Conservation (phyloP, 495 filamentous ascomycete genomes). For the Cetradonia linearis region DNA sequence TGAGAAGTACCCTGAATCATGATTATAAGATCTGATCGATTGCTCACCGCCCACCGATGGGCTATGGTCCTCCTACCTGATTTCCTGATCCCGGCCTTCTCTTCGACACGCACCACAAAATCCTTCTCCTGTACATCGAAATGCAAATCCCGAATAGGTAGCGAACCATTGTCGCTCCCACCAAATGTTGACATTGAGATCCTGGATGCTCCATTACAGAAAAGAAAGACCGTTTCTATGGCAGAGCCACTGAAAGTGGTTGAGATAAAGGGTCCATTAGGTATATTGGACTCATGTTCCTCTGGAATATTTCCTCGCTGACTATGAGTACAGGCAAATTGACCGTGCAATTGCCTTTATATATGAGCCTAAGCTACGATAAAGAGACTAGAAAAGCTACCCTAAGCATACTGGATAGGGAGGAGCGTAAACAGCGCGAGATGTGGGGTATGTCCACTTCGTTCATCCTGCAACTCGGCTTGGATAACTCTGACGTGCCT, state of each 20-base stretch:
- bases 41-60: background rate
- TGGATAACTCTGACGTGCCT: conserved; percentile 10
- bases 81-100: conserved; percentile 69
- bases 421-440: conserved; percentile 65
- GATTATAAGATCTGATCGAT: conserved; percentile 13
- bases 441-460: conserved; percentile 79
- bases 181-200: conserved; percentile 64
- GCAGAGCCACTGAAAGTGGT: conserved; percentile 48
- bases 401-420: conserved; percentile 54
- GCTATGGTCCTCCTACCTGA: conserved; percentile 37
- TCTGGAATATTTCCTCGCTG: background rate
- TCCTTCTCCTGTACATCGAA: conserved; percentile 61
- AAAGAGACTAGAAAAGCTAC: conserved; percentile 46
- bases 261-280: conserved; percentile 65
- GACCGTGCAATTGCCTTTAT: conserved; percentile 60
- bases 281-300: conserved; percentile 35
- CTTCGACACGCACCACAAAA: conserved; percentile 39
- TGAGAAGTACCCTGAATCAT: background rate
- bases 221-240: conserved; percentile 44
- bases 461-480: conserved; percentile 7
- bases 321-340: conserved; percentile 47
- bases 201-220: conserved; percentile 45
- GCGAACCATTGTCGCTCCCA: conserved; percentile 70
- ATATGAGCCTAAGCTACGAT: conserved; percentile 59
- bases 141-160: conserved; percentile 70